A percentile compares a stretch with the other conserved stretches of the same genome.
These are phyloP conservation scores for Aspergillus glaucus DNA, from an alignment of 2,329 filamentous ascomycete genomes.

Conservation along the genomic window DNA sequence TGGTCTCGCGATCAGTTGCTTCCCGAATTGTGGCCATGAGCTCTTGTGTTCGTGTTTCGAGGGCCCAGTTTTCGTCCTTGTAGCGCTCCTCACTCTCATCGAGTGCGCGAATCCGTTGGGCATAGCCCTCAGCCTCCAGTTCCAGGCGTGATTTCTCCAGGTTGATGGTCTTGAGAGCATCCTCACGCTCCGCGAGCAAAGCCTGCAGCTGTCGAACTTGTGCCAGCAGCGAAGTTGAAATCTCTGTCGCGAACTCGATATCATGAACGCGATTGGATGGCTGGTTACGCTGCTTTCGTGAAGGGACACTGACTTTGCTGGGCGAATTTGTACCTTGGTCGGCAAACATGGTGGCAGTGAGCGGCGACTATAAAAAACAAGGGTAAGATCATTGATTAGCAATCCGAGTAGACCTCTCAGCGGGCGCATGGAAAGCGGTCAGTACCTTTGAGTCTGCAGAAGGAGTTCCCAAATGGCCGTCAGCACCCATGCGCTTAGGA, in stretches of 20 bases:
- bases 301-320: slow-evolving; percentile 80
- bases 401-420: slow-evolving; percentile 6
- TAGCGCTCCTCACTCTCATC: slow-evolving; percentile 94
- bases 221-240: slow-evolving; percentile 88
- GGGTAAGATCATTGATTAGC: neutral
- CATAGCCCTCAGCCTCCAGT: slow-evolving; percentile 70
- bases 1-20: slow-evolving; percentile 73
- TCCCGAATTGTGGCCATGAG: slow-evolving; percentile 68
- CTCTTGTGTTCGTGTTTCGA: slow-evolving; percentile 89
- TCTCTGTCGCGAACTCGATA: slow-evolving; percentile 97
- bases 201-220: slow-evolving; percentile 88
- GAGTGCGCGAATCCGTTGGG: slow-evolving; percentile 71
- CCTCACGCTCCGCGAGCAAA: slow-evolving; percentile 79
- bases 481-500: slow-evolving; percentile 70
- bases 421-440: neutral
- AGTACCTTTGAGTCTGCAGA: slow-evolving; percentile 43
- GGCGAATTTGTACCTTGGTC: slow-evolving; percentile 79
- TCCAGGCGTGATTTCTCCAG: slow-evolving; percentile 74
- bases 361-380: slow-evolving; percentile 50
- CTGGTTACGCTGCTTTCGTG: slow-evolving; percentile 84
- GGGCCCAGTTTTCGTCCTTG: slow-evolving; percentile 97
- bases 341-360: slow-evolving; percentile 72
- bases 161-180: slow-evolving; percentile 68
- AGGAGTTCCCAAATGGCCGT: slow-evolving; percentile 45
- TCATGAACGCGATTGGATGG: slow-evolving; percentile 83